Base-by-base conservation (phyloP, 2,329 filamentous ascomycete genomes). In the Chaetomium olivaceum region DNA sequence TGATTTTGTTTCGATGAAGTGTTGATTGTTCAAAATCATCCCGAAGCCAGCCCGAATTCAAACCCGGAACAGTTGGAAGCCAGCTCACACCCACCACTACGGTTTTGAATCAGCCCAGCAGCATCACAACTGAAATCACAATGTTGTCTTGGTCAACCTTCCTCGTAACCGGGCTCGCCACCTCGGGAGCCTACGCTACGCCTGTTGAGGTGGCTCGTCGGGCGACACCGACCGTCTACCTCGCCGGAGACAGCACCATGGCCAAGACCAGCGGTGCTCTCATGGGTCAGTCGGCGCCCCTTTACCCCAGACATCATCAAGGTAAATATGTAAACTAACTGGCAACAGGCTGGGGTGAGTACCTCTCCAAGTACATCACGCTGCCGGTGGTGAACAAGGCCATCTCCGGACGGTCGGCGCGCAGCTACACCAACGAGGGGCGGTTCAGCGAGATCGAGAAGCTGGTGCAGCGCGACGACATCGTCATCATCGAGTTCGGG, bases 401-500 rank as follows among this genome's bases (percentile, higher is more conserved):
- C 57, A 81, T 88, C 29, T 84, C 80, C 9, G 88, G 88, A 58
- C 85, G 87, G 58, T 87, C 83, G 54, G 86, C 87, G 5, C 83
- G 87, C 67, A 87, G 83, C 62, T 90, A 82, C 77, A 86, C 82
- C 8, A 81, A 84, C 58, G 87, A 90, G 75, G 84, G 83, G 48
- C 85, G 83, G 52, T 90, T 89, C 78, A 74, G 79, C 33, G 80
- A 80, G 4, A 82, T 90, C 63, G 80, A 82, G 65, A 74, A 77
- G 46, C 69, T 79, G 1, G 77, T 89, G 16, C 67, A 81, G 70
- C 63, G 79, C 3, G 85, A 84, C 65, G 88, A 90, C 77, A 86
- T 85, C 71, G 87, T 90, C 11, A 79, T 90, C 63, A 89, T 91
- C 66, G 87, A 89, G 71, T 90, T 91, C 72, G 88, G 89, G 0